Evolutionary conservation across 306 rosid species (phyloP).

Genomic region (Mimosa bimucronata): DNA sequence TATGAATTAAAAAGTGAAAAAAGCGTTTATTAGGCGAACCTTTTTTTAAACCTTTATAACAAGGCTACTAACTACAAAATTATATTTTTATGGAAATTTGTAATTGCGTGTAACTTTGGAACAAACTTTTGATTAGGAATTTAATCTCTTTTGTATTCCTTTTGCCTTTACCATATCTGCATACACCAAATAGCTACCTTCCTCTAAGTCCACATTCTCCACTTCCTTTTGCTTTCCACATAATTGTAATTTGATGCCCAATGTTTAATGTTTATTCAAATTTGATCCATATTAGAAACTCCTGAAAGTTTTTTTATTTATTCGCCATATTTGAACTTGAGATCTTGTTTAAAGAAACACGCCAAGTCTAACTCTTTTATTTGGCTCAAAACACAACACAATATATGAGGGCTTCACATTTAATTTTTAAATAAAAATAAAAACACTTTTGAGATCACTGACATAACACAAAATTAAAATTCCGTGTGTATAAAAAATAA

Average conservation of each 20-base stretch:
- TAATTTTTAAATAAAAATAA: no score
- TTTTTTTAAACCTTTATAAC: not conserved
- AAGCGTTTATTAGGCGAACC: not conserved
- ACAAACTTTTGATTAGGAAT: constrained; percentile 35
- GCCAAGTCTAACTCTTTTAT: no score
- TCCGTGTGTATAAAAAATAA: no score
- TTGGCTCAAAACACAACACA: no score
- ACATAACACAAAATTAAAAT: no score
- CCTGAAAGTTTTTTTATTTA: no score
- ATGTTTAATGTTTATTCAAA: not conserved
- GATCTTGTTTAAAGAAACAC: no score
- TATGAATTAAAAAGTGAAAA: not conserved
- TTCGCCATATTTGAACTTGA: not conserved
- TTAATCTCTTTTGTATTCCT: constrained; percentile 43
- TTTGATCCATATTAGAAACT: not conserved
- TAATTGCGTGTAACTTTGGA: constrained; percentile 37
- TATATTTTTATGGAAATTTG: constrained; percentile 23
- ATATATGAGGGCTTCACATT: no score
- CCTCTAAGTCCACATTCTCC: not conserved
- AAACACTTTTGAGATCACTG: no score
- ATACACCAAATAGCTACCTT: constrained; percentile 22
- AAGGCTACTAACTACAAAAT: not conserved
- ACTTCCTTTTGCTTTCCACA: not conserved
- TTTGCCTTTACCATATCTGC: constrained; percentile 41
- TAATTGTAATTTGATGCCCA: not conserved